Conservation (phyloP, 805 yeast species). For the Metschnikowia matae region DNA sequence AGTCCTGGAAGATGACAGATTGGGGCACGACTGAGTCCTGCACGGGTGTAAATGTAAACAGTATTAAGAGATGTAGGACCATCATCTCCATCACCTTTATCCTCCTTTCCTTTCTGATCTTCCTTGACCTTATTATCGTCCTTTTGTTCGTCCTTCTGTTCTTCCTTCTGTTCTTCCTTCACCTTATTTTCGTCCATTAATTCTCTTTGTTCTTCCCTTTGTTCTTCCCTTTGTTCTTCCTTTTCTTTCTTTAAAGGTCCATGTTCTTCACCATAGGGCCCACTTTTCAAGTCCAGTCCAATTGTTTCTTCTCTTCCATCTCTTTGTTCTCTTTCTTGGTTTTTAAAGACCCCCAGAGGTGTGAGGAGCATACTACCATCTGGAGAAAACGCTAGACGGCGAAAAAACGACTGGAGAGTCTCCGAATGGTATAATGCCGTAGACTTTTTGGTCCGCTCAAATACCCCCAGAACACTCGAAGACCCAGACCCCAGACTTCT, state of each 20-base stretch:
- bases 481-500: background rate
- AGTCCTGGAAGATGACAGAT: slow-evolving; percentile 76
- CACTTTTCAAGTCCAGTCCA: no score
- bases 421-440: slow-evolving; percentile 68
- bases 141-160: no score
- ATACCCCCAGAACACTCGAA: background rate
- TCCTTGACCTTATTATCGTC: no score
- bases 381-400: slow-evolving; percentile 82
- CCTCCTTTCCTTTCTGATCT: background rate
- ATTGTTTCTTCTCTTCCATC: slow-evolving; percentile 8
- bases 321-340: slow-evolving; percentile 6
- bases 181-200: no score
- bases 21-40: slow-evolving; percentile 65
- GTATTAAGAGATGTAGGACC: slow-evolving; percentile 45
- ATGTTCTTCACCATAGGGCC: slow-evolving; percentile 1
- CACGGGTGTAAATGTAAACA: slow-evolving; percentile 73
- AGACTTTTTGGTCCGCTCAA: background rate
- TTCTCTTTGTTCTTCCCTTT: no score
- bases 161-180: no score
- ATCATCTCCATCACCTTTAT: background rate
- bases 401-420: slow-evolving; percentile 82
- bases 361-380: slow-evolving; percentile 81
- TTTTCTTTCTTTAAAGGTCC: no score
- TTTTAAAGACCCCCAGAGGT: slow-evolving; percentile 61
- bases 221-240: no score